A percentile compares a stretch with the other conserved stretches of the same genome.
Evolutionary conservation across 1,139 yeast genomes (phyloP).

Genomic region (Saccharomyces hybrid): DNA sequence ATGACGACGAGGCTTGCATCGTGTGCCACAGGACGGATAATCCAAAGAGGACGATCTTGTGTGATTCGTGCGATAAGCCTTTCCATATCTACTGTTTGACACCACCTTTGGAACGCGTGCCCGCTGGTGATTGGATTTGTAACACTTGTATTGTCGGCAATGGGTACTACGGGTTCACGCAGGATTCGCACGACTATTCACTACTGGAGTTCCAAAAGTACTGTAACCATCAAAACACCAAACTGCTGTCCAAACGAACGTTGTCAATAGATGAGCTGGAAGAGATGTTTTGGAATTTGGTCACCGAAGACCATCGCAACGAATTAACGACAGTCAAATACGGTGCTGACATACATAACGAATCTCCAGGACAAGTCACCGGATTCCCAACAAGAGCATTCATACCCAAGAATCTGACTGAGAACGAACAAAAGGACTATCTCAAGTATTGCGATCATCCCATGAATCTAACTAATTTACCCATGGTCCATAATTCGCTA

Average conservation of each 20-base stretch:
- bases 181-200: constrained; percentile 53
- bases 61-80: constrained; percentile 67
- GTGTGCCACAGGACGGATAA: constrained; percentile 47
- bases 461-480: constrained; percentile 60
- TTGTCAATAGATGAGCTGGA: constrained; percentile 40
- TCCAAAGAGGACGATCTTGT: constrained; percentile 48
- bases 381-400: constrained; percentile 49
- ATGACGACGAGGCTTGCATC: constrained; percentile 38
- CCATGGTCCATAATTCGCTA: constrained; percentile 58
- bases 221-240: constrained; percentile 7
- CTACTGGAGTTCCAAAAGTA: constrained; percentile 53
- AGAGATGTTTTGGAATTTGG: constrained; percentile 49
- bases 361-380: constrained; percentile 52
- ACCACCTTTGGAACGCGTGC: constrained; percentile 37
- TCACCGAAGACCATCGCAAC: constrained; percentile 36
- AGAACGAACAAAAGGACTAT: constrained; percentile 30
- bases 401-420: constrained; percentile 22
- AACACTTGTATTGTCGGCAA: constrained; percentile 76
- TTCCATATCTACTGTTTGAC: constrained; percentile 60
- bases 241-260: constrained; percentile 27
- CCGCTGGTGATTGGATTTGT: constrained; percentile 54
- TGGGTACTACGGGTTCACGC: constrained; percentile 86
- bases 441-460: constrained; percentile 47
- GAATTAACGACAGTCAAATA: constrained; percentile 52
- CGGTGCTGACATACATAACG: constrained; percentile 73